phyloP scores from a whole-genome alignment of 176 grass and related monocot species.

The Bolboschoenus planiculmis region DNA sequence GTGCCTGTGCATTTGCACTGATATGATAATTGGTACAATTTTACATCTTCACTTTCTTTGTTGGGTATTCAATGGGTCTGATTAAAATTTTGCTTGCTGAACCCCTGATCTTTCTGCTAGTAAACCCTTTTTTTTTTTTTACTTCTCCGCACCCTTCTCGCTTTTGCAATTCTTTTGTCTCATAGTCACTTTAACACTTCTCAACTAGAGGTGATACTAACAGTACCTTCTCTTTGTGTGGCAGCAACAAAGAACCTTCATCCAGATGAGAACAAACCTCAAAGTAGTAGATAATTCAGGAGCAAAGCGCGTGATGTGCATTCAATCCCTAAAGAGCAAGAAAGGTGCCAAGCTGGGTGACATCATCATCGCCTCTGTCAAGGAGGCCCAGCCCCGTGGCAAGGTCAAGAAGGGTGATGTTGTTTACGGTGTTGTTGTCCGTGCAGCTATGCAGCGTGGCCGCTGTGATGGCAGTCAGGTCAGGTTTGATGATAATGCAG shows the following conservation, averaged over 20 bases:
- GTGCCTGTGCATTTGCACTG: not conserved
- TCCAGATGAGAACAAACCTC: slow-evolving; percentile 98
- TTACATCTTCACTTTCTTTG: not conserved
- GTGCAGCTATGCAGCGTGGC: slow-evolving; percentile 81
- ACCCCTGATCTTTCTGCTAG: not conserved
- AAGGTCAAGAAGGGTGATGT: slow-evolving; percentile 99
- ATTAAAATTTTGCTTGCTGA: not conserved
- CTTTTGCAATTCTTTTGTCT: not conserved
- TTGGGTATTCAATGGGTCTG: not conserved
- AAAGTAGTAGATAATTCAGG: slow-evolving; percentile 96
- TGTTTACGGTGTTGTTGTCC: slow-evolving; percentile 90
- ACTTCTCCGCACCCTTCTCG: not conserved
- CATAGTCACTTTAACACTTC: not conserved
- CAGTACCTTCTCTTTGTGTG: slow-evolving; percentile 13
- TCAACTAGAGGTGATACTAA: not conserved
- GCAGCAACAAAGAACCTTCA: slow-evolving; percentile 98
- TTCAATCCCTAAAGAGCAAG: slow-evolving; percentile 68
- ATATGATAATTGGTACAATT: not conserved
- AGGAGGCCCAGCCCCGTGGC: slow-evolving; percentile 83
- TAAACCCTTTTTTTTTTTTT: not conserved
- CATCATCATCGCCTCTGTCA: slow-evolving; percentile 79
- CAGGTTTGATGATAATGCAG: slow-evolving; percentile 81
- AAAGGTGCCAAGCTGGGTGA: slow-evolving; percentile 79
- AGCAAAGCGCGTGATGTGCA: slow-evolving; percentile 97
- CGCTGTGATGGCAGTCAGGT: slow-evolving; percentile 74